Conservation (phyloP, 2,329 filamentous ascomycete species). For the Nothophoma quercina region DNA sequence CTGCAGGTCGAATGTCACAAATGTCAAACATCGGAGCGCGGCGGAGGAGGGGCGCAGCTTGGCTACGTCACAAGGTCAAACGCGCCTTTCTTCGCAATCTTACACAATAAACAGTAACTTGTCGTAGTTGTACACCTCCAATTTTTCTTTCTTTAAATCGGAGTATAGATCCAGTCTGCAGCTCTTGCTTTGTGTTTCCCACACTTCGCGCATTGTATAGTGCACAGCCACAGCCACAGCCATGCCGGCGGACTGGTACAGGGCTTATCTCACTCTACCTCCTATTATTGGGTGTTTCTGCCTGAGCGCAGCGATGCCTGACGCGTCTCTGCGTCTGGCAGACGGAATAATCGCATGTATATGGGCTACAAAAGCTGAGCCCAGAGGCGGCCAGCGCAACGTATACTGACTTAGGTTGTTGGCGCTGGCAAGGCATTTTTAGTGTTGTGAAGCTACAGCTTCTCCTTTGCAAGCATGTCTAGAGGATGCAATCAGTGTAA, state of each 20-base stretch:
- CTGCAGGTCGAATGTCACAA: constrained; percentile 27
- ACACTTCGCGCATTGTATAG: not conserved
- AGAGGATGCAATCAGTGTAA: not conserved
- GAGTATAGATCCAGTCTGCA: not conserved
- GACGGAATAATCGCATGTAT: no score
- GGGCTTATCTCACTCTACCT: constrained; percentile 19
- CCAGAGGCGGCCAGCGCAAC: no score
- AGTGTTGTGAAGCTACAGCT: constrained; percentile 27
- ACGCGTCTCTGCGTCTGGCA: constrained; percentile 18
- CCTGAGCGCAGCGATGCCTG: constrained; percentile 20
- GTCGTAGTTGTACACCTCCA: no score
- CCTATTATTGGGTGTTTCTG: constrained; percentile 8
- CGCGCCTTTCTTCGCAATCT: not conserved
- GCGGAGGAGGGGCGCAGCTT: constrained; percentile 24
- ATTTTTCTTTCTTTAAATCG: no score
- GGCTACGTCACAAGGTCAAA: constrained; percentile 12
- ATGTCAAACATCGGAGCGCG: constrained; percentile 28
- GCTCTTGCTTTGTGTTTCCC: not conserved
- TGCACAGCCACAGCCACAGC: constrained; percentile 33
- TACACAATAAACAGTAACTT: not conserved
- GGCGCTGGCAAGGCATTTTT: not conserved
- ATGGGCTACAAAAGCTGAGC: no score
- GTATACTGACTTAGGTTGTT: not conserved
- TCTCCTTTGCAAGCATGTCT: constrained; percentile 52
- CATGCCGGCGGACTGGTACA: constrained; percentile 17